Evolutionary conservation across 345 rosid genomes (phyloP).

Genomic region (Citrus sp.): DNA sequence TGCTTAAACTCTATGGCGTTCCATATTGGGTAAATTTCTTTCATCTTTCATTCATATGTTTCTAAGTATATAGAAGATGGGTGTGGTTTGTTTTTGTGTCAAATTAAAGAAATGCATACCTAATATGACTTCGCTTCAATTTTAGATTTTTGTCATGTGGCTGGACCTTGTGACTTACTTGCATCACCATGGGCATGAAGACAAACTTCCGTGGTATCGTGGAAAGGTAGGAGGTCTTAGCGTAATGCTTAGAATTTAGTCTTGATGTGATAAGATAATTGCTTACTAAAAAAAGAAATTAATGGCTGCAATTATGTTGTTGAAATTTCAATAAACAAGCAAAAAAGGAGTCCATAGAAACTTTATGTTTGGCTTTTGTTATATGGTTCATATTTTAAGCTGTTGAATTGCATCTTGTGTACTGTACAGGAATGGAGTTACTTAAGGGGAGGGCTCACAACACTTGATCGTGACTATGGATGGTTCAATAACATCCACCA

Average conservation of each 20-base stretch:
- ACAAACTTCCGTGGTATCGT: slow-evolving; percentile 61
- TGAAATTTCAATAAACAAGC: background rate
- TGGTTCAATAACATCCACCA: slow-evolving; percentile 57
- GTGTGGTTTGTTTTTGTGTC: background rate
- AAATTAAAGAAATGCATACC: background rate
- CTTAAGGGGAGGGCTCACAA: slow-evolving; percentile 57
- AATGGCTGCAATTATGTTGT: background rate
- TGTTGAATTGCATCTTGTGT: background rate
- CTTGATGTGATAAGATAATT: background rate
- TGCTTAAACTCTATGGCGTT: slow-evolving; percentile 45
- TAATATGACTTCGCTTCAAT: background rate
- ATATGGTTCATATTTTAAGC: background rate
- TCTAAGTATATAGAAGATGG: background rate
- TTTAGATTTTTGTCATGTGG: slow-evolving; percentile 48
- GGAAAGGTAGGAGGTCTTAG: slow-evolving; percentile 33
- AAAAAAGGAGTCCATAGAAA: background rate
- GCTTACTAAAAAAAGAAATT: background rate
- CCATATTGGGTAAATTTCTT: slow-evolving; percentile 37
- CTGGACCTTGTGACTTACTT: slow-evolving; percentile 52
- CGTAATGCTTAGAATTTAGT: background rate
- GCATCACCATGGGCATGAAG: slow-evolving; percentile 56
- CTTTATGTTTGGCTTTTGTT: background rate
- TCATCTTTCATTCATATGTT: background rate
- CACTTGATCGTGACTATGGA: slow-evolving; percentile 56
- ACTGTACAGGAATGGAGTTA: slow-evolving; percentile 56